Percentiles rank a stretch among this genome's conserved stretches.
Evolutionary conservation across 169 alveolate genomes (phyloP).

Genomic region (Condylostoma magnum): DNA sequence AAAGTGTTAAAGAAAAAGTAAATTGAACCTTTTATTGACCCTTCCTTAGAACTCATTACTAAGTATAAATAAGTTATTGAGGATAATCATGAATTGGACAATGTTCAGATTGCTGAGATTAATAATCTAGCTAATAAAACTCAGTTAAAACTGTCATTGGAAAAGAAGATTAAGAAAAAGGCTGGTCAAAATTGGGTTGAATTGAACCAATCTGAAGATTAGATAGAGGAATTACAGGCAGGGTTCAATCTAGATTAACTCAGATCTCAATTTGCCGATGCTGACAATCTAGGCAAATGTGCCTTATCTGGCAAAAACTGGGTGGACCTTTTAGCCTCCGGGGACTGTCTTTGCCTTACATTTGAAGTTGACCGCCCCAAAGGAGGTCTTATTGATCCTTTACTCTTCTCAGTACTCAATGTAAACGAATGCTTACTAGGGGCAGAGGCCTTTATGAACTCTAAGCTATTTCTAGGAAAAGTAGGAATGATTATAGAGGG

Average conservation of each 20-base stretch:
- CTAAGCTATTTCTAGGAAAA: slow-evolving; percentile 13
- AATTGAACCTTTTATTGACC: background rate
- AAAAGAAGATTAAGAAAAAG: slow-evolving; percentile 17
- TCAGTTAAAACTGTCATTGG: background rate
- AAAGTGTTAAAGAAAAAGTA: slow-evolving; percentile 4
- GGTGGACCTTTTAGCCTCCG: background rate
- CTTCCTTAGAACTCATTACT: slow-evolving; percentile 7
- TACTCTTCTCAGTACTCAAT: background rate
- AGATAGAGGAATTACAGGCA: slow-evolving; percentile 11
- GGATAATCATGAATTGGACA: slow-evolving; percentile 21
- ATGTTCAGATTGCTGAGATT: slow-evolving; percentile 16
- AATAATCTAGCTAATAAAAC: slow-evolving; percentile 30
- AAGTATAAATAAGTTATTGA: background rate
- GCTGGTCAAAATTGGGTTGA: slow-evolving; percentile 5
- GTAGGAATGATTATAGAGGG: slow-evolving; percentile 26
- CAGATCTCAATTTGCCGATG: too few species aligned
- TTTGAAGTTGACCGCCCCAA: slow-evolving; percentile 22
- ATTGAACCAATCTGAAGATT: slow-evolving; percentile 21
- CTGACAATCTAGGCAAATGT: too few species aligned
- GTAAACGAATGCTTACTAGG: background rate
- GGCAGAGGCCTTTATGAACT: slow-evolving; percentile 8
- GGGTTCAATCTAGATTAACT: slow-evolving; percentile 16
- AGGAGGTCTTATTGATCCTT: background rate
- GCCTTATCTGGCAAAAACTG: background rate
- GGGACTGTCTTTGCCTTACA: slow-evolving; percentile 30